Conservation (phyloP, 768 basidiomycete genomes). For the Daedaleopsis nitida region DNA sequence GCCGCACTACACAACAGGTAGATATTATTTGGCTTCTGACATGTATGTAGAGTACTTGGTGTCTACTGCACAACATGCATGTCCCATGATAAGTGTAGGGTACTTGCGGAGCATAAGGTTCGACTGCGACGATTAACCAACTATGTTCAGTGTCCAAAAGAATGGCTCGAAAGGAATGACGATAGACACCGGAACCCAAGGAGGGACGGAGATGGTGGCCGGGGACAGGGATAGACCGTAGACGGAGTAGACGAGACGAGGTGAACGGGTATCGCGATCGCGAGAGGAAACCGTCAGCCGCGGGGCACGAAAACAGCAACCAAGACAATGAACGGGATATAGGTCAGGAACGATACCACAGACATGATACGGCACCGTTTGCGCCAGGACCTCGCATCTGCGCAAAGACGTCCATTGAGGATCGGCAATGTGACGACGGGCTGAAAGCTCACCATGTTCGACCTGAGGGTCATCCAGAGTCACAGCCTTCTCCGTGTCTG, state of each 20-base stretch:
- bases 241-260: background rate
- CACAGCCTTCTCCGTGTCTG: constrained; percentile 64
- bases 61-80: constrained; percentile 22
- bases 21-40: constrained; percentile 17
- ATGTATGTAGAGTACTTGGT: constrained; percentile 12
- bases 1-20: constrained; percentile 14
- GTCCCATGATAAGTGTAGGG: constrained; percentile 4
- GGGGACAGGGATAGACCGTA: background rate
- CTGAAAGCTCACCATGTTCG: constrained; percentile 60
- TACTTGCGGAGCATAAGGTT: constrained; percentile 14
- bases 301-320: constrained; percentile 60
- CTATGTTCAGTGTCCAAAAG: constrained; percentile 11
- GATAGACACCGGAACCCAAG: constrained; percentile 8
- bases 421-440: background rate
- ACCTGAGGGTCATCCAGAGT: constrained; percentile 79
- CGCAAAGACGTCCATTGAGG: background rate
- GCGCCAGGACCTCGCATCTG: constrained; percentile 78
- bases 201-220: background rate
- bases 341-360: constrained; percentile 66
- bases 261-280: constrained; percentile 5
- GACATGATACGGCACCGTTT: constrained; percentile 75
- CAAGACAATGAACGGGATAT: constrained; percentile 77
- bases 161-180: constrained; percentile 17
- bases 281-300: constrained; percentile 5
- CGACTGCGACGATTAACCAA: constrained; percentile 14